Conservation (phyloP, 176 grass and related monocot species). For the Carex littledalei region DNA sequence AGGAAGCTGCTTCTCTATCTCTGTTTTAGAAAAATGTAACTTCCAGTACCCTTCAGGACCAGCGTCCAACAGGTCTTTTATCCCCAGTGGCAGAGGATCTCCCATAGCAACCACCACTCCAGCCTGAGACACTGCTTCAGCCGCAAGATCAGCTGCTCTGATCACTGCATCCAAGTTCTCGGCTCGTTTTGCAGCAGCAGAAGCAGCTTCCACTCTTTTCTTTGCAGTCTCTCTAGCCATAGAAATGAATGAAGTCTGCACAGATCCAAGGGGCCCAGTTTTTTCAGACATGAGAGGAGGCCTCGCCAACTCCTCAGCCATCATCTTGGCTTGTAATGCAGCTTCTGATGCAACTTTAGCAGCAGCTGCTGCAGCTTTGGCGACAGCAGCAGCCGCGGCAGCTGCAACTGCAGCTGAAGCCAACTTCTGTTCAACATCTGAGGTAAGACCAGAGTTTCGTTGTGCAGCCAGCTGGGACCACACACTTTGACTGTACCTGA, state of each 20-base stretch:
- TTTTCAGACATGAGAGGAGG: slow-evolving; percentile 22
- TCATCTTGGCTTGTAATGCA: slow-evolving; percentile 82
- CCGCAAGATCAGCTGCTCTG: slow-evolving; percentile 90
- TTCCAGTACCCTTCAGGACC: slow-evolving; percentile 82
- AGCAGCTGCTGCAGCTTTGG: slow-evolving; percentile 80
- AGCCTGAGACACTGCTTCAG: slow-evolving; percentile 73
- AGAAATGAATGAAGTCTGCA: slow-evolving; percentile 52
- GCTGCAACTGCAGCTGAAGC: slow-evolving; percentile 74
- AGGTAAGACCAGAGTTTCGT: slow-evolving; percentile 39
- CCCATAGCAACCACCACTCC: slow-evolving; percentile 87
- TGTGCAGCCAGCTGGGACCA: slow-evolving; percentile 59
- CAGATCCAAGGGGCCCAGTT: slow-evolving; percentile 18
- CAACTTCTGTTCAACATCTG: slow-evolving; percentile 78
- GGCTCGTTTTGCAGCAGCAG: slow-evolving; percentile 81
- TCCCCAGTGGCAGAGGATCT: slow-evolving; percentile 79
- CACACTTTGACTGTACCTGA: slow-evolving; percentile 59
- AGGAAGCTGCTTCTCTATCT: slow-evolving; percentile 34
- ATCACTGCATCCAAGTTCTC: slow-evolving; percentile 91
- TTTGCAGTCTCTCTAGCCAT: slow-evolving; percentile 75
- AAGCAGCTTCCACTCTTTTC: slow-evolving; percentile 85
- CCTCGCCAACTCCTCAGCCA: slow-evolving; percentile 67
- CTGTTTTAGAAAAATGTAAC: slow-evolving; percentile 24
- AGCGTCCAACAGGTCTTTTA: slow-evolving; percentile 71
- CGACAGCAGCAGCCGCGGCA: slow-evolving; percentile 82
- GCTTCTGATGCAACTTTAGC: slow-evolving; percentile 88